Evolutionary conservation across 2,329 filamentous ascomycete genomes (phyloP).

Genomic region (Botrytis byssoidea): DNA sequence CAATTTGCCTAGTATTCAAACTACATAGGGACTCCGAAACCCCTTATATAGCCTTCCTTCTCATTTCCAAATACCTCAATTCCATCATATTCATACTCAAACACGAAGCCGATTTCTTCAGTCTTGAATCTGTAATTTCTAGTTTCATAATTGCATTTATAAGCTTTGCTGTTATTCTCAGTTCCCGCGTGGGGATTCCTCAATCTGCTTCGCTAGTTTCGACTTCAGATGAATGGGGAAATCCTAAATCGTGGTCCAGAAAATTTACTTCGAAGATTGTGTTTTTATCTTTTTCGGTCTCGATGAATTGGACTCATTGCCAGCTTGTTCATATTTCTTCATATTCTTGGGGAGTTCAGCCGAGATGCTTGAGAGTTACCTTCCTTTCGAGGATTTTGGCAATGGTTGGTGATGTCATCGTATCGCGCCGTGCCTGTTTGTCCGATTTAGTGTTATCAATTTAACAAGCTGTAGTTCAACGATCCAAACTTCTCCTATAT

Average conservation of each 20-base stretch:
- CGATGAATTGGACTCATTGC: neutral
- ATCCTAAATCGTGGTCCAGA: neutral
- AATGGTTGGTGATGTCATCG: neutral
- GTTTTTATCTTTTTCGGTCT: neutral
- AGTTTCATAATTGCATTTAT: neutral
- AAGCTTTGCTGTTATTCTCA: neutral
- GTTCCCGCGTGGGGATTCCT: neutral
- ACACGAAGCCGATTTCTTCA: rapidly evolving
- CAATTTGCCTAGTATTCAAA: neutral
- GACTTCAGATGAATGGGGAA: neutral
- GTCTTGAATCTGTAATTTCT: too few relatives aligned
- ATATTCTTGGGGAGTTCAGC: neutral
- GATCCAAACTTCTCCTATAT: too few relatives aligned
- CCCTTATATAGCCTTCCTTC: neutral
- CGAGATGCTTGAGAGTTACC: neutral
- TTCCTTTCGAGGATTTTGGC: rapidly evolving
- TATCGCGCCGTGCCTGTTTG: neutral
- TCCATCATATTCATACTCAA: neutral
- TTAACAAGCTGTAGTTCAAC: neutral
- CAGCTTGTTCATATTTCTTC: neutral
- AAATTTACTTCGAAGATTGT: neutral
- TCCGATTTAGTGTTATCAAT: neutral
- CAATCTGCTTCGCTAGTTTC: neutral
- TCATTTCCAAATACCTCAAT: neutral
- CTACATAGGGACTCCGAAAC: too few relatives aligned